A percentile compares a stretch with the other conserved stretches of the same genome.
Evolutionary conservation across 805 yeast species (phyloP).

Genomic region (Saccharomycopsis sp.): DNA sequence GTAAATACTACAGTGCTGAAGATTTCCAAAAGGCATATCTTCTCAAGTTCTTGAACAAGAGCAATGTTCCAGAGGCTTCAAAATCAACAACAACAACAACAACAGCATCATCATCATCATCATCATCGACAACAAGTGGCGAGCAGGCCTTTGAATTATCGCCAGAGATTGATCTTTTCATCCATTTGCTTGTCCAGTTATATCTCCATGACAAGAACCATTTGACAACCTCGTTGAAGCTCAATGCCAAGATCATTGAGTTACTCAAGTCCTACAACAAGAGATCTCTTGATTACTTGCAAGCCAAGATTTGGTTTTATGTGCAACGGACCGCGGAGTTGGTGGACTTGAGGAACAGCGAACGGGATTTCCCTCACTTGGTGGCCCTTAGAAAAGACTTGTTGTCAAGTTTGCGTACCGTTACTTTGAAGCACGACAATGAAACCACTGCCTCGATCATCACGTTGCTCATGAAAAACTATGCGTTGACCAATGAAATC

Average conservation of each 20-base stretch:
- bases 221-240: slow-evolving; percentile 38
- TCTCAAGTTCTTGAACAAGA: slow-evolving; percentile 32
- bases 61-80: slow-evolving; percentile 27
- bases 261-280: slow-evolving; percentile 56
- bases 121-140: slow-evolving; percentile 21
- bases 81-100: slow-evolving; percentile 24
- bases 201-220: slow-evolving; percentile 58
- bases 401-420: slow-evolving; percentile 70
- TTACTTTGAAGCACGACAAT: slow-evolving; percentile 83
- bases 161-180: slow-evolving; percentile 74
- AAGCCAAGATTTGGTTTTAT: slow-evolving; percentile 92
- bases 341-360: slow-evolving; percentile 25
- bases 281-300: slow-evolving; percentile 75
- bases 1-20: slow-evolving; percentile 45
- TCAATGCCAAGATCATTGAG: slow-evolving; percentile 44
- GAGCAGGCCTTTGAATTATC: slow-evolving; percentile 34
- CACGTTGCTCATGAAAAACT: slow-evolving; percentile 77
- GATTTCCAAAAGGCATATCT: slow-evolving; percentile 34
- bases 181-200: slow-evolving; percentile 72
- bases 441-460: slow-evolving; percentile 86
- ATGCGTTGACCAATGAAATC: slow-evolving; percentile 68
- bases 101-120: too few relatives aligned
- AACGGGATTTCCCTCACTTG: slow-evolving; percentile 30
- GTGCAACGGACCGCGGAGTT: slow-evolving; percentile 71
- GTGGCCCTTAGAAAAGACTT: slow-evolving; percentile 59